Conservation (phyloP, 2,329 filamentous ascomycete genomes). For the Apiospora rasikravindrae region DNA sequence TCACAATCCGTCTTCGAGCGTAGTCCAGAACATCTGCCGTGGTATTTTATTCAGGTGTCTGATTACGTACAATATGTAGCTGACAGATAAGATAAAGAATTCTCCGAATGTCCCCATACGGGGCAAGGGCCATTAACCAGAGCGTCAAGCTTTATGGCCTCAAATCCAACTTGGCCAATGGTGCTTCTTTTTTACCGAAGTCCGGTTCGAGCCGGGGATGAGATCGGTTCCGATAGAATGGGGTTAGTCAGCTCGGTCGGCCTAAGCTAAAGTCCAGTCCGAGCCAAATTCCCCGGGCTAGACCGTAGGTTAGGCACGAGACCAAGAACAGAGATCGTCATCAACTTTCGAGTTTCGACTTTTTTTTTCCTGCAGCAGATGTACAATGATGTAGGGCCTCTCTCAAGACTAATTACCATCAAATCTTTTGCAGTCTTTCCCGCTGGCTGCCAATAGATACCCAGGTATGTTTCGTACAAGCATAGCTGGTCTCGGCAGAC, state of each 20-base stretch:
- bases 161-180: background rate
- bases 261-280: constrained; percentile 14
- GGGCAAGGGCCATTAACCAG: background rate
- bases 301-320: constrained; percentile 1
- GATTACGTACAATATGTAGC: background rate
- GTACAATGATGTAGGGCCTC: background rate
- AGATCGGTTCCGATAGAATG: constrained; percentile 10
- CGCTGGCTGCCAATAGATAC: background rate
- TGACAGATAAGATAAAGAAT: background rate
- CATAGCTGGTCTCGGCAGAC: constrained; percentile 32
- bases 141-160: background rate
- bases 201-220: background rate
- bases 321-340: background rate
- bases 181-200: background rate
- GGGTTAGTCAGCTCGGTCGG: constrained; percentile 14
- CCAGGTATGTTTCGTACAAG: constrained; percentile 33
- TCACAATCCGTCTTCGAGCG: background rate
- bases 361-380: background rate
- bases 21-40: background rate
- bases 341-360: background rate
- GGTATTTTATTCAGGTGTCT: background rate
- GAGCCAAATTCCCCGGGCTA: constrained; percentile 3
- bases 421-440: background rate
- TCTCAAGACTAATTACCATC: background rate
- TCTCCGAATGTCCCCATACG: background rate